Evolutionary conservation across 306 rosid genomes (phyloP), one percentile per base, ranked within the genome.

Genomic region (Trifolium fragiferum): DNA sequence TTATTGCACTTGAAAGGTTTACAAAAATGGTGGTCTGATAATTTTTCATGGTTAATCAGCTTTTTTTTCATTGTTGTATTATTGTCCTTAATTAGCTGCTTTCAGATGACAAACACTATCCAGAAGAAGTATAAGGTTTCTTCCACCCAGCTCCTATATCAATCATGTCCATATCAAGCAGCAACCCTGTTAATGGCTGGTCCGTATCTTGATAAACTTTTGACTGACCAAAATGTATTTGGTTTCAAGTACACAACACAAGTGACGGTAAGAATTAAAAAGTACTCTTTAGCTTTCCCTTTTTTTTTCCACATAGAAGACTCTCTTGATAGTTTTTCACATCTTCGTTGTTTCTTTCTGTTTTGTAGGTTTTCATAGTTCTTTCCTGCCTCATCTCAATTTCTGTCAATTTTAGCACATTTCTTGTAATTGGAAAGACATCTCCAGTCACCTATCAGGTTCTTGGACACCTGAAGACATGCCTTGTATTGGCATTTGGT

Each of bases 401-500:
- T 55, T 94, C 98, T 33, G 98, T 94, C 77, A 94, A 94, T 79
- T 94, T 94, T 77, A 94, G 98, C 66, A 94, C 98, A 27, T 94
- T 94, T 80, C 93, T 94, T 62, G 97, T 94, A 16, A 91, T 93
- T 71, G 98, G 98, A 79, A 93, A 87, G 83, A 93, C 98, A 57
- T 93, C 98, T 69, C 96, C 97, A 1, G 98, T 93, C 63, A 93
- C 98, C 58, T 93, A 93, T 81, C 98, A 93, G 85, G 98, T 91
- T 70, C 96, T 93, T 62, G 98, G 98, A 75, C 98, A 93, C 86
- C 86, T 91, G 67, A 93, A 93, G 85, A 93, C 98, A 68, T 93
- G 97, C 80, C 89, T 93, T 67, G 97, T 93, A 35, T 82, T 93
- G 77, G 96, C 91, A 40, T 93, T 93, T 74, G 98, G 97, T 64